Base-by-base conservation (phyloP, 2,329 filamentous ascomycete genomes). In the Calonectria ilicicola region DNA sequence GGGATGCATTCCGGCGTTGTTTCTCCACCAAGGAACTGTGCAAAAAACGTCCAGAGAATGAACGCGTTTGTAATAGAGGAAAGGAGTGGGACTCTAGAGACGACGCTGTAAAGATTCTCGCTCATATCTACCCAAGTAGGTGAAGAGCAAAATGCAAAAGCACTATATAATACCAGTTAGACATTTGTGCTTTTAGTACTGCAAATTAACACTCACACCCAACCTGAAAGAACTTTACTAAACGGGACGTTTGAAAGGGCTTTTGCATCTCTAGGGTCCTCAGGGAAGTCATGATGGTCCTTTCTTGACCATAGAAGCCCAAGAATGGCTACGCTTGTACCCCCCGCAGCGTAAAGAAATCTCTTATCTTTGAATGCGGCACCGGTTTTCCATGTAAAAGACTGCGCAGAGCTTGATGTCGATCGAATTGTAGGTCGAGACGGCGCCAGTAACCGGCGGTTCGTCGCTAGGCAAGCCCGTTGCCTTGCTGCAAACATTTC, bases 131-230 rank as follows among this genome's bases (percentile, higher is more conserved):
- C 73, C 73, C 73, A 77, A 23, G 70, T 70, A 27, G 75, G 75
- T 10, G 73, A 77, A 29, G 76, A 77, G 58, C 76, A 77, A 63
- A 77, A 76, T 38, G 75, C 69, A 44, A 77, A 76, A 21, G 75
- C 72, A 5, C 72, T 76, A 5, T n/a, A 15, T 23, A 5, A 7
- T 2, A 3, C 15, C n/a, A 58, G 10, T 58, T n/a, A 58, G 19
- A 23, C 38, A 23, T 23, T 26, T 2, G 2, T 23, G 6, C 7
- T 2, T 2, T 6, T 9, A 14, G 27, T 15, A 6, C 10, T 15
- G 2, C 8, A 40, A 9, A 7, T 26, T 8, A 17, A 19, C 8
- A 10, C 53, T 40, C n/a, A 58, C 53, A 58, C 35, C 53, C 53
- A 58, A 14, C 53, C 53, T 1, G 53, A 58, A 32, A 58, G 19